Percentiles rank a stretch among this genome's conserved stretches.
These are phyloP conservation scores for Marchantia polymorpha DNA, from an alignment of 225 moss, liverwort and hornwort species.

Conservation along the genomic window DNA sequence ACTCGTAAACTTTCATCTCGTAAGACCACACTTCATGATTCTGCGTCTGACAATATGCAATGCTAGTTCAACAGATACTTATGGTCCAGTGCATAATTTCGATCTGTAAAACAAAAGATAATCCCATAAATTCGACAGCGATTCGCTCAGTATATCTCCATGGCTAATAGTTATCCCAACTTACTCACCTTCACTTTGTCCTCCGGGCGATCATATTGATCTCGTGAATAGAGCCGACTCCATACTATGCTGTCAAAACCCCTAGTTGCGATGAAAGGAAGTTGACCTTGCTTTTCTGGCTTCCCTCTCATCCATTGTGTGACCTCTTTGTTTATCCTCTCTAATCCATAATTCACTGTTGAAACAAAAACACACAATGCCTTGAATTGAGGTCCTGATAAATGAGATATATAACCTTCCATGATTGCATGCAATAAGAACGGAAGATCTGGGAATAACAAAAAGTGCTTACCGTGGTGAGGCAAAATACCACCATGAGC, in stretches of 20 bases:
- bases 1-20: no score
- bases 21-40: no score
- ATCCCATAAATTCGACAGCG: neutral
- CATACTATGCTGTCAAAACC: slow-evolving; percentile 96
- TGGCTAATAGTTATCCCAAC: neutral
- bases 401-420: neutral
- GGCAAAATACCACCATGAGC: slow-evolving; percentile 96
- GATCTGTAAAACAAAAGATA: no score
- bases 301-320: slow-evolving; percentile 78
- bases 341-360: slow-evolving; percentile 84
- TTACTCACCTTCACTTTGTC: slow-evolving; percentile 68
- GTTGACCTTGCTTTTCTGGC: slow-evolving; percentile 48
- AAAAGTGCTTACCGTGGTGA: slow-evolving; percentile 65
- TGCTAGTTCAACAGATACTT: no score
- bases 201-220: slow-evolving; percentile 57
- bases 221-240: slow-evolving; percentile 87
- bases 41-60: no score
- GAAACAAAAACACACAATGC: neutral
- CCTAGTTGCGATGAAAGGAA: slow-evolving; percentile 84
- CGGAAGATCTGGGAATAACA: no score
- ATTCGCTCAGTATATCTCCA: neutral
- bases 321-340: slow-evolving; percentile 87
- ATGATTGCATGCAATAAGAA: no score
- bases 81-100: no score
- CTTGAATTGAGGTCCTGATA: neutral